Conservation (phyloP, 1,284 basidiomycete genomes). For the Cystobasidiaceae sp. region DNA sequence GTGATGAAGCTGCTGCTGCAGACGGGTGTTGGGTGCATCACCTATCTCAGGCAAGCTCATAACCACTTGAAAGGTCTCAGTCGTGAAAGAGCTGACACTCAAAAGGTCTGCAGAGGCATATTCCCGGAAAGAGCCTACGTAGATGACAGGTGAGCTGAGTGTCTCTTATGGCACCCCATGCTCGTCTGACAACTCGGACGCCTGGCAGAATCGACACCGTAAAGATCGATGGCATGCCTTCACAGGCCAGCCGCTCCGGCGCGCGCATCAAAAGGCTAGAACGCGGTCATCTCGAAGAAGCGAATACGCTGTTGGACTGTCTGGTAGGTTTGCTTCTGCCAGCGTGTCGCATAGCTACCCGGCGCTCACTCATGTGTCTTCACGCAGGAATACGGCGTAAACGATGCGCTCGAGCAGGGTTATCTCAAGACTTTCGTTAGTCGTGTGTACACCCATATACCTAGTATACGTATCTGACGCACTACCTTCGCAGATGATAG, state of each 20-base stretch:
- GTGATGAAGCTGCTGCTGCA: constrained; percentile 64
- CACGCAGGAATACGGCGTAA: constrained; percentile 36
- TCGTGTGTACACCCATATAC: background rate
- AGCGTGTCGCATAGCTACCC: too few species aligned
- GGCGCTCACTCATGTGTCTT: background rate
- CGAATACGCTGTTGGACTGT: constrained; percentile 69
- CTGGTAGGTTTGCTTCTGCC: constrained; percentile 52
- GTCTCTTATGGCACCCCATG: constrained; percentile 32
- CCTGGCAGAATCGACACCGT: constrained; percentile 52
- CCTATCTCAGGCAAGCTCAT: constrained; percentile 60
- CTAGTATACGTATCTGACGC: background rate
- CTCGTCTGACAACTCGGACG: constrained; percentile 52
- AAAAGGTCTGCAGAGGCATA: constrained; percentile 64
- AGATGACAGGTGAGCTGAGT: constrained; percentile 53
- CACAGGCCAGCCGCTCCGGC: constrained; percentile 39
- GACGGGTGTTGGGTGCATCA: constrained; percentile 68
- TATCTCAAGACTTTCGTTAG: constrained; percentile 38
- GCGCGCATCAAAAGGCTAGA: constrained; percentile 59
- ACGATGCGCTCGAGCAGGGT: constrained; percentile 36
- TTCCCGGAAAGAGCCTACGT: constrained; percentile 72
- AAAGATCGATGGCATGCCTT: constrained; percentile 49
- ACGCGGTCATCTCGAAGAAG: constrained; percentile 69
- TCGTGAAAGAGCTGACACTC: too few species aligned
- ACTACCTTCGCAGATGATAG: constrained; percentile 53
- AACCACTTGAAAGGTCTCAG: too few species aligned